phyloP scores from a whole-genome alignment of 202 grass and related monocot genomes.

The Panicum hallii region DNA sequence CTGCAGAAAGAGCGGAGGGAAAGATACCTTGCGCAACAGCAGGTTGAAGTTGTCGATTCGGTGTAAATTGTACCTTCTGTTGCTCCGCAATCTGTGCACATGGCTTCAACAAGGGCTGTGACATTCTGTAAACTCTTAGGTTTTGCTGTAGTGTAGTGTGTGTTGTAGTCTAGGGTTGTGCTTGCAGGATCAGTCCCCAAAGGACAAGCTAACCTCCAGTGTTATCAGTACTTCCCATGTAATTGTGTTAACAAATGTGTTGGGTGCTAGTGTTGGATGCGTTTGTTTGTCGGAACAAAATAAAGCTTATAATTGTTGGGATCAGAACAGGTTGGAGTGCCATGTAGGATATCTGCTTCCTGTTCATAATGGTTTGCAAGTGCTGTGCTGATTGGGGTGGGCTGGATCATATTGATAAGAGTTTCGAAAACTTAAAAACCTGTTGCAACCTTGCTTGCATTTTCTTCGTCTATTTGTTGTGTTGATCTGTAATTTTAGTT shows the following conservation, averaged over 20 bases:
- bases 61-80: constrained; percentile 63
- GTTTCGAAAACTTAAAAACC: neutral
- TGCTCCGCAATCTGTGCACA: constrained; percentile 19
- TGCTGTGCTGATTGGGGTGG: neutral
- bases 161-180: constrained; percentile 55
- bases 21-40: constrained; percentile 83
- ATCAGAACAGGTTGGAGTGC: constrained; percentile 31
- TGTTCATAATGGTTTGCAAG: constrained; percentile 16
- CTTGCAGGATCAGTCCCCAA: constrained; percentile 51
- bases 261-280: constrained; percentile 34
- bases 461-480: neutral
- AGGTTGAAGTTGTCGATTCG: constrained; percentile 82
- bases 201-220: constrained; percentile 69
- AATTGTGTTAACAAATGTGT: constrained; percentile 59
- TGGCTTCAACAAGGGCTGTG: constrained; percentile 41
- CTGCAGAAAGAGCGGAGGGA: constrained; percentile 93
- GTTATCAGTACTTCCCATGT: constrained; percentile 53
- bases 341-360: constrained; percentile 16
- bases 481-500: neutral
- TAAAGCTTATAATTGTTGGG: constrained; percentile 40
- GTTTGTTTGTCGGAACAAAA: constrained; percentile 46
- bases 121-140: constrained; percentile 55
- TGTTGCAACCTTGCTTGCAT: neutral
- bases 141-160: constrained; percentile 52
- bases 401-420: neutral